Base-by-base conservation (phyloP, 768 basidiomycete genomes). In the Naganishia kalamii region DNA sequence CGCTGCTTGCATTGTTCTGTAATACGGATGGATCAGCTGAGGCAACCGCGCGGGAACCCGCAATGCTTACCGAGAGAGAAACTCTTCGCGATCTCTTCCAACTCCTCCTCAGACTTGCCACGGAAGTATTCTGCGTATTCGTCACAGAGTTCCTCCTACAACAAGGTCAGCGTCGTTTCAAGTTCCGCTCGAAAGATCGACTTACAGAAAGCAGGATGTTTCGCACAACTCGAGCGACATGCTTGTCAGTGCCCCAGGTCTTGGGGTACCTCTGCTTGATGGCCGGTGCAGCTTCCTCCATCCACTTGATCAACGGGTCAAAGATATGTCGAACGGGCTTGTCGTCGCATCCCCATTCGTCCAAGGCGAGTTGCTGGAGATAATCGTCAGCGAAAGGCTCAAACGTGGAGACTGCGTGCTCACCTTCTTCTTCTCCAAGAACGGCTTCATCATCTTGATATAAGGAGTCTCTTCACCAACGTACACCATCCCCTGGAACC, bases 401-500 rank as follows among this genome's bases (percentile, higher is more conserved):
- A 1, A 37, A 21, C 19, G 7, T 3, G 15, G 13, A n/a, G n/a
- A 27, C 5, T 4, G 13, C 46, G 49, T 50, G 60, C 74, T 40
- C 33, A 75, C 75, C 70, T 89, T 85, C 77, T 91, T 90, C 80
- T 87, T 89, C 60, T 82, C 83, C 59, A 89, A 82, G 80, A 89
- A 89, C 33, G 83, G 80, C 50, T 80, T 78, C 79, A 91, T 83
- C 54, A 87, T 83, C 54, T 79, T 83, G 81, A 86, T 86, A 79
- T 89, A 91, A 3, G 87, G 82, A 3, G 88, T 85, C 15, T 85
- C 83, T 13, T 80, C 81, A n/a, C 83, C 82, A 70, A 86, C 81
- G 76, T 88, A 84, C 30, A 88, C 86, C 88, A 90, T 89, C 40
- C 89, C 89, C 78, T 89, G 87, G 82, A 87, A 87, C 37, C 66